Base-by-base conservation (phyloP, 2,329 filamentous ascomycete species). In the Trichoderma gracile region DNA sequence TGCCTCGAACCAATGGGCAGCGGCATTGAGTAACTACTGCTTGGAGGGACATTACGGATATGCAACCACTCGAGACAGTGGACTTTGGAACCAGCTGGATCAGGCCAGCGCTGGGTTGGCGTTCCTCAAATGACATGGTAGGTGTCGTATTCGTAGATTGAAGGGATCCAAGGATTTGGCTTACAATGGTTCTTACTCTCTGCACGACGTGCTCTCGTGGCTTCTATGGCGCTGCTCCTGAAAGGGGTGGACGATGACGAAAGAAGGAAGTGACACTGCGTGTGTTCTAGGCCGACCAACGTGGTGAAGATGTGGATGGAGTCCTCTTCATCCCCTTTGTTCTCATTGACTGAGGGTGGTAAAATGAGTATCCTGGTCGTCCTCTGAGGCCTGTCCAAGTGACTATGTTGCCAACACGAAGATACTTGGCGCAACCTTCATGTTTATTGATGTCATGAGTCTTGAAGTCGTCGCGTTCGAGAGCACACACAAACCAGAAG, bases 61-160 rank as follows among this genome's bases (percentile, higher is more conserved):
- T 65, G 64, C 64, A 63, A 46, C 53, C 57, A 65, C 64, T 65
- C 64, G 64, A 65, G 64, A 65, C 64, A 65, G 5, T 53, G 53
- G 49, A 45, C 58, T 55, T 55, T 38, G 12, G 23, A 38, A 27
- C 53, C 38, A 62, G 52, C 25, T 38, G 52, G 58, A 56, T 54
- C 47, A 57, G 27, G n/a, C n/a, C 30, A 33, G 30, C 9, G 30
- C 33, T 14, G 33, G 33, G 33, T 5, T 38, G 19, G 45, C 46
- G 52, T 57, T 47, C 10, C 53, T 30, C 46, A 53, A 53, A 58
- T 64, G 45, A 64, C 53, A 52, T 58, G 42, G 61, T 38, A 38
- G 45, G 43, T 15, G 45, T 49, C 52, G 52, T 63, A 56, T 63
- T 56, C 43, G 30, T 14, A 49, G 49, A 52, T 52, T 27, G 19